phyloP scores from a whole-genome alignment of 148 eudicot genomes.

The Dianthus caryophyllus region DNA sequence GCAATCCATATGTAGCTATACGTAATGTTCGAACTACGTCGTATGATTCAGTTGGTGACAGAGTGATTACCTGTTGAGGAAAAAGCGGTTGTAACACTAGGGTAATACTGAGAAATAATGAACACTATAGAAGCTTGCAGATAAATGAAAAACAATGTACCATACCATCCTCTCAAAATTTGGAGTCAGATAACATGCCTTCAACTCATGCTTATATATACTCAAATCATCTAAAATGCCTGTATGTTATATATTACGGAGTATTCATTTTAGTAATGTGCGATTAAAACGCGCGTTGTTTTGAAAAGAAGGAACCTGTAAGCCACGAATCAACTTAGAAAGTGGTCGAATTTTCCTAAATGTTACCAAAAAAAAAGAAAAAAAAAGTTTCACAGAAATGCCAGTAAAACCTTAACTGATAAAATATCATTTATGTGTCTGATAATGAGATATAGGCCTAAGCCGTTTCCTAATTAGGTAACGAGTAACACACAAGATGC shows the following conservation, averaged over 20 bases:
- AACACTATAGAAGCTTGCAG: neutral
- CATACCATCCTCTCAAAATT: neutral
- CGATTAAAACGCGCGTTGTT: neutral
- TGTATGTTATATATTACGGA: neutral
- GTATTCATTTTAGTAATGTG: neutral
- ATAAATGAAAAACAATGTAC: neutral
- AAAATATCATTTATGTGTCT: no score
- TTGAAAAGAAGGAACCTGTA: neutral
- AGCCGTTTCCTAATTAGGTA: no score
- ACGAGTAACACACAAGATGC: no score
- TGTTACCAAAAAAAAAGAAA: no score
- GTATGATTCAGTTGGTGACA: conserved; percentile 42
- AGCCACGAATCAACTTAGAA: neutral
- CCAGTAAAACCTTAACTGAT: no score
- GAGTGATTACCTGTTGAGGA: conserved; percentile 46
- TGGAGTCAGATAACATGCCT: neutral
- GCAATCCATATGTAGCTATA: conserved; percentile 55
- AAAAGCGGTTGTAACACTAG: neutral
- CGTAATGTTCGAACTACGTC: conserved; percentile 51
- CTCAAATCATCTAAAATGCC: neutral
- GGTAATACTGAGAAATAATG: conserved; percentile 3
- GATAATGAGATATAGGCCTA: no score
- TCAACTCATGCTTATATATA: neutral
- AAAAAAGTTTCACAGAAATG: no score
- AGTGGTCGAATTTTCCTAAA: neutral